phyloP scores from a whole-genome alignment of 2,329 filamentous ascomycete genomes.

The Trichoderma atroviride region DNA sequence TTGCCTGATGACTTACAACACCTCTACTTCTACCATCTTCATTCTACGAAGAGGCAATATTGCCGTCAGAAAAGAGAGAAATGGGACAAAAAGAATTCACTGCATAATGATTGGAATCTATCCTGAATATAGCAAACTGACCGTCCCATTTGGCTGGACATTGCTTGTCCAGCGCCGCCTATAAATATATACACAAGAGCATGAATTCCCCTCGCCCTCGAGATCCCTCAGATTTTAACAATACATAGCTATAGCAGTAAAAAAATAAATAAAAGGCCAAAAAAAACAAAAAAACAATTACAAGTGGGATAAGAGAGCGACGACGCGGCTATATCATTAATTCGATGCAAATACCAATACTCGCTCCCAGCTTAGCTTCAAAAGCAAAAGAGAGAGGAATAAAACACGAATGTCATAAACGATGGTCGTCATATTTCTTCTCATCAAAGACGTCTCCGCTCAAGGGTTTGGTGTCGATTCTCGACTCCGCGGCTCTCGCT shows the following conservation, averaged over 20 bases:
- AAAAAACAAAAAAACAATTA: not conserved
- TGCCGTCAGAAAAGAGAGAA: not conserved
- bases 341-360: not conserved
- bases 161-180: not conserved
- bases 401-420: not conserved
- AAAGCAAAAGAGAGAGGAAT: conserved; percentile 5
- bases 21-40: not conserved
- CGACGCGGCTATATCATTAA: not conserved
- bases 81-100: not conserved
- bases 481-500: conserved; percentile 51
- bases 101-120: not conserved
- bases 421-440: not conserved
- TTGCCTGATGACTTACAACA: conserved; percentile 9
- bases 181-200: conserved; percentile 4
- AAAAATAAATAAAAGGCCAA: not conserved
- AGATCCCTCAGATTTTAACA: not conserved
- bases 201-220: not conserved
- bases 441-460: not conserved
- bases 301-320: not conserved
- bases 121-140: not conserved
- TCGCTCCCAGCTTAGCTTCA: not conserved
- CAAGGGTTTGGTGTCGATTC: conserved; percentile 48
- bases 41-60: not conserved
- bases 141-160: not conserved
- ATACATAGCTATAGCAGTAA: not conserved